Evolutionary conservation across 1,284 basidiomycete genomes (phyloP), one percentile per base, ranked within the genome.

Genomic region (Stereum hirsutum): DNA sequence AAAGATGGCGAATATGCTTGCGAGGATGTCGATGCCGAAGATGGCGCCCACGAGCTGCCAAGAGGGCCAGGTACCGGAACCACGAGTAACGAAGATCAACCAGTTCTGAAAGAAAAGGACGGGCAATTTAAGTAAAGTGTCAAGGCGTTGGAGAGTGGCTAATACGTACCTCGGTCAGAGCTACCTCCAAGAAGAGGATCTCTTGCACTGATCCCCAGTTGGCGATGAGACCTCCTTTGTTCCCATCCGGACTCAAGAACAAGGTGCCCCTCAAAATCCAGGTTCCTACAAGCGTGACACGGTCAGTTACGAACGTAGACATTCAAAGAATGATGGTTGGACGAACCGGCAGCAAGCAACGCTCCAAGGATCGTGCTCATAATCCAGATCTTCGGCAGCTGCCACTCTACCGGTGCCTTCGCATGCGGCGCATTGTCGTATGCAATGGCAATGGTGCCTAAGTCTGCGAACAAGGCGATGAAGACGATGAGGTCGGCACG

Each of bases 371-470:
- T 58, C 38, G 67, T 65, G 25, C 67, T 70, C 54, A 75, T 68
- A 53, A 74, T 62, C 72, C 72, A 74, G 40, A 75, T 70, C 61
- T 72, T 74, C 31, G 73, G 70, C 40, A 75, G 54, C 55, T 75
- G 72, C 73, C 73, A 75, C 54, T 75, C 72, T 47, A 75, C 73
- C 10, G 73, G 73, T 42, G 60, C 52, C 42, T 59, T 57, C 15
- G 70, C 65, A 52, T 63, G 66, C 10, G 71, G 71, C 8, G 73
- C 72, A 49, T 65, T 66, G 56, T 68, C 67, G 53, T 74, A 72
- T 28, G 70, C 70, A 43, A 73, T 69, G 33, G 71, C 69, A 46
- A 72, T 69, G 31, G 71, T 72, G 7, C 59, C 63, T 6, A 63
- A 55, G 49, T 75, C 73, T 42, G 73, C 73, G 53, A 75, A 75